Conservation (phyloP, 78 protist species). For the Blattamonas nauphoetae region DNA sequence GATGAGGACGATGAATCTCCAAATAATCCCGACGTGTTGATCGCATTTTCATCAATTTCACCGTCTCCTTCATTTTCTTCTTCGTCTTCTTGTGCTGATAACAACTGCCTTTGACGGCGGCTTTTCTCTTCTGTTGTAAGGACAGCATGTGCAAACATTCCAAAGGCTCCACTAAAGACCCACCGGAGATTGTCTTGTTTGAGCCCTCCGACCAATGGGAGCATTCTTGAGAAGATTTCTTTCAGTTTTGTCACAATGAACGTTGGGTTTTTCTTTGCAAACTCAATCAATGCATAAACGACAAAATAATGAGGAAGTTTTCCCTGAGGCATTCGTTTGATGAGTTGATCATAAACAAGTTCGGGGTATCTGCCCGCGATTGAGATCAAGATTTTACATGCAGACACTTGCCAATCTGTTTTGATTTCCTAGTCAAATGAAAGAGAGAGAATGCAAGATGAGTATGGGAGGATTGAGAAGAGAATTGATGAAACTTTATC, state of each 20-base stretch:
- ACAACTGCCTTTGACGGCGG: not conserved
- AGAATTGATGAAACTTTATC: not conserved
- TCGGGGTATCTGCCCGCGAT: not conserved
- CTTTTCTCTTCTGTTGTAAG: not conserved
- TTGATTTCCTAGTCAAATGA: not conserved
- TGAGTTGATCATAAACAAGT: not conserved
- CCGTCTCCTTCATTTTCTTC: not conserved
- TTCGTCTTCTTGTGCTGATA: not conserved
- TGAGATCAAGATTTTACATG: not conserved
- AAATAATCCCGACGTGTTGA: not conserved
- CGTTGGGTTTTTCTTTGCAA: not conserved
- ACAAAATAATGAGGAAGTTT: not conserved
- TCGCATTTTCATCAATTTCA: no score
- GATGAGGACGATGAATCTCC: not conserved
- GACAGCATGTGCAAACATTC: constrained; percentile 4
- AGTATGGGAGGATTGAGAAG: no score
- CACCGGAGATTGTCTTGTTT: constrained; percentile 9
- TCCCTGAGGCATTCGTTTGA: not conserved
- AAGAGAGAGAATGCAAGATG: not conserved
- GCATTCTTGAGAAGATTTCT: not conserved
- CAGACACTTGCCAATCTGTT: not conserved
- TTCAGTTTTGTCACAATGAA: not conserved
- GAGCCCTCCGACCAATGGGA: not conserved
- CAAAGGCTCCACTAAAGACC: constrained; percentile 1
- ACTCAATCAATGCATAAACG: not conserved